Base-by-base conservation (phyloP, 2,329 filamentous ascomycete genomes). In the Chaetomium olivaceum region DNA sequence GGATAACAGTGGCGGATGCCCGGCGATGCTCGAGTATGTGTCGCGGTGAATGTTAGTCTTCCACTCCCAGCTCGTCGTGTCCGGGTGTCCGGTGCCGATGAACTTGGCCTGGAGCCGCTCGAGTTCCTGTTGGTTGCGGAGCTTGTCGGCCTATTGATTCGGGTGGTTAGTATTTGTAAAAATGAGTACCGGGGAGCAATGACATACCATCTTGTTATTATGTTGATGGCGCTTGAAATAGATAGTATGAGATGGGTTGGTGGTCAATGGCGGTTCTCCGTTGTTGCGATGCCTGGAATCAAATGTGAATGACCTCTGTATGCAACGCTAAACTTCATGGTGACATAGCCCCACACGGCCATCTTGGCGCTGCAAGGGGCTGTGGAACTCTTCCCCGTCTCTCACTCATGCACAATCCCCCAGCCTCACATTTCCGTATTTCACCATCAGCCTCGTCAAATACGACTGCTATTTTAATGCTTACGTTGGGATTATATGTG, bases 51-150 rank as follows among this genome's bases (percentile, higher is more conserved):
- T 94, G 81, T 98, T 99, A 67, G 91, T 93, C 59, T 90, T 90
- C 93, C 93, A 99, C 80, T 99, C 95, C 88, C 95, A 95, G 78
- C 92, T 96, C 29, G 93, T 96, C 16, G 94, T 98, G 81, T 99
- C 95, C 52, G 94, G 92, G 78, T 97, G 93, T 27, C 95, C 95
- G 4, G 95, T 98, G 72, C 95, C 95, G 74, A 99, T 85, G 82
- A 95, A 97, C 75, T 96, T 96, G 74, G 93, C 90, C 80, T 99
- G 95, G 21, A 98, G 91, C 70, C 93, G 90, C 80, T 99, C 95
- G 76, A 99, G 93, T 79, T 99, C 95, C 80, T 99, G 95, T 73
- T 97, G 92, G 11, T 92, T 95, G 76, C 95, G 93, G 71, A 99
- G 91, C 81, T 99, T 99, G 82, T 99, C 95, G 79, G 95, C 95